Percentiles rank a stretch among this genome's conserved stretches.
phyloP scores from a whole-genome alignment of 2,329 filamentous ascomycete species.

The Botrytis aclada region DNA sequence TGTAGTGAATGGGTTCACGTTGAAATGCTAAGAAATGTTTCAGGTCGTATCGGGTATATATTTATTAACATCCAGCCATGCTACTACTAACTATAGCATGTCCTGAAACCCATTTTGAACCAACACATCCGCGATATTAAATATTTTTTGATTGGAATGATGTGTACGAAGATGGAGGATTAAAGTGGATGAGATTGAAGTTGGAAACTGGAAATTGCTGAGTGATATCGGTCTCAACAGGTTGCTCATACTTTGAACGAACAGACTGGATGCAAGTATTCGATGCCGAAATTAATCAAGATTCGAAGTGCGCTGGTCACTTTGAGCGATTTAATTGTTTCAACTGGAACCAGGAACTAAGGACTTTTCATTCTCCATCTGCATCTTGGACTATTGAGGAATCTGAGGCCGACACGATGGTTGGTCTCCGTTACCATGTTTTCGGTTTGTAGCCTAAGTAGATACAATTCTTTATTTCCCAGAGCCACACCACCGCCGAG shows the following conservation, averaged over 20 bases:
- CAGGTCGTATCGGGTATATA: neutral
- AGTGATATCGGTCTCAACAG: neutral
- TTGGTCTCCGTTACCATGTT: neutral
- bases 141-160: neutral
- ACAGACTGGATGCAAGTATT: neutral
- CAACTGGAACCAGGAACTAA: neutral
- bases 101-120: neutral
- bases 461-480: neutral
- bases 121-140: neutral
- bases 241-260: neutral
- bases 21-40: neutral
- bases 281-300: neutral
- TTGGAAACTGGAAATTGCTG: neutral
- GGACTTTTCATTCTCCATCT: neutral
- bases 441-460: neutral
- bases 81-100: neutral
- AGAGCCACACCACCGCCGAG: neutral
- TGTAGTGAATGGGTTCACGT: neutral
- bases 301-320: neutral
- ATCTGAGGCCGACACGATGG: neutral
- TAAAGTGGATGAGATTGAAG: neutral
- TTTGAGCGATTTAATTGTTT: neutral
- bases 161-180: neutral
- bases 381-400: neutral
- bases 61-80: neutral